Evolutionary conservation across 2,329 filamentous ascomycete species (phyloP).

Genomic region (Fusarium poae): DNA sequence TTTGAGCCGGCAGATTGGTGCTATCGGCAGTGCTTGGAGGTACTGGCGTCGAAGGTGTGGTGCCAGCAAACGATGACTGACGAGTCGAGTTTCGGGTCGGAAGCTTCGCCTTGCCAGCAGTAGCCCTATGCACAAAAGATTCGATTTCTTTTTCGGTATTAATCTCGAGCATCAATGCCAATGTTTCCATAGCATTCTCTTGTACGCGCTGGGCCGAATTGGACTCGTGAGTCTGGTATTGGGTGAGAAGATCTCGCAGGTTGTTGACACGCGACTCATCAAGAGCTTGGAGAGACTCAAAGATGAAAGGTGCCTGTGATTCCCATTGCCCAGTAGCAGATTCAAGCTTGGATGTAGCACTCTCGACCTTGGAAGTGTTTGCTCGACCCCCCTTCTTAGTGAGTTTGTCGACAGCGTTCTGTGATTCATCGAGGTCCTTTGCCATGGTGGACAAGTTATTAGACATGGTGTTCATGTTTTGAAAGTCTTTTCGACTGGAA

Average conservation of each 20-base stretch:
- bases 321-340: constrained; percentile 89
- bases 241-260: constrained; percentile 89
- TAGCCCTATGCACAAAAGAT: constrained; percentile 68
- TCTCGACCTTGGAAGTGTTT: constrained; percentile 81
- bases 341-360: constrained; percentile 79
- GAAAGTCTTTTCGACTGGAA: constrained; percentile 78
- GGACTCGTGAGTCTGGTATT: constrained; percentile 91
- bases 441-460: constrained; percentile 84
- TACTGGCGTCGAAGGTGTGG: constrained; percentile 43
- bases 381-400: constrained; percentile 82
- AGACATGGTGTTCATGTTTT: constrained; percentile 83
- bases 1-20: constrained; percentile 34
- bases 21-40: constrained; percentile 49
- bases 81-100: constrained; percentile 58
- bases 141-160: constrained; percentile 89
- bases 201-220: constrained; percentile 85
- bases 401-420: constrained; percentile 88
- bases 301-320: constrained; percentile 92
- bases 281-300: constrained; percentile 89
- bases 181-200: constrained; percentile 79
- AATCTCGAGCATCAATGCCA: constrained; percentile 87
- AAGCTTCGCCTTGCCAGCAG: constrained; percentile 55
- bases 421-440: constrained; percentile 85
- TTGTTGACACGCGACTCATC: constrained; percentile 93
- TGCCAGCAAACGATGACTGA: constrained; percentile 56